phyloP scores from a whole-genome alignment of 495 filamentous ascomycete species.

The Oleoguttula mirabilis region DNA sequence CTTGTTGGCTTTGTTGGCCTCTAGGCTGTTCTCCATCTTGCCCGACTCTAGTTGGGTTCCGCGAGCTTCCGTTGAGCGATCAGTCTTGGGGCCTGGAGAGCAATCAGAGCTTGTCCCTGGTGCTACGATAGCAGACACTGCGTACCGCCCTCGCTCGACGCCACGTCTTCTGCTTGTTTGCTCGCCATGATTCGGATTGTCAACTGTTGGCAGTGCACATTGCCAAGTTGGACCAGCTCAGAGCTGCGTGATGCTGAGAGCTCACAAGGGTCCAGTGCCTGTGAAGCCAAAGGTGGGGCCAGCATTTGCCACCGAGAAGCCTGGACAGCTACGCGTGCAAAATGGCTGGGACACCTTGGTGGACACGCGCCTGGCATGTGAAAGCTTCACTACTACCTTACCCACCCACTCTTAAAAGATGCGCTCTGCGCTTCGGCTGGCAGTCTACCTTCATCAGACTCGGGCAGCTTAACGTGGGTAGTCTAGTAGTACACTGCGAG shows the following conservation, averaged over 20 bases:
- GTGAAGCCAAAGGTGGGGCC: neutral
- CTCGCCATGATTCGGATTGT: neutral
- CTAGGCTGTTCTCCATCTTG: conserved; percentile 18
- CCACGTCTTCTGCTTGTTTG: conserved; percentile 3
- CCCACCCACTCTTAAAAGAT: too few species aligned
- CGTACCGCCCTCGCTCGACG: conserved; percentile 6
- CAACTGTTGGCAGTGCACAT: too few species aligned
- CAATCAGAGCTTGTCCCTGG: neutral
- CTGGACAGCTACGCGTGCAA: too few species aligned
- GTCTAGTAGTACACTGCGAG: too few species aligned
- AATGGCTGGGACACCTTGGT: too few species aligned
- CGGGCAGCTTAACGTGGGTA: too few species aligned
- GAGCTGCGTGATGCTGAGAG: neutral
- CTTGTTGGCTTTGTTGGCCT: conserved; percentile 18
- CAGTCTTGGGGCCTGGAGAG: neutral
- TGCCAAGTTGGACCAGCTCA: neutral
- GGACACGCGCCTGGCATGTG: too few species aligned
- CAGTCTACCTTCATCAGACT: too few species aligned
- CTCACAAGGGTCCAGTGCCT: neutral
- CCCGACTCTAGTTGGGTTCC: neutral
- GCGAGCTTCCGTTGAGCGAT: conserved; percentile 5
- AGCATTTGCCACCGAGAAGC: too few species aligned
- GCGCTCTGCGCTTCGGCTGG: too few species aligned
- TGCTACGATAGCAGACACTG: neutral
- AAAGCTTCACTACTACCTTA: too few species aligned